These are phyloP conservation scores for Pseudocercospora fuligena DNA, from an alignment of 2,329 filamentous ascomycete genomes.

Conservation along the genomic window DNA sequence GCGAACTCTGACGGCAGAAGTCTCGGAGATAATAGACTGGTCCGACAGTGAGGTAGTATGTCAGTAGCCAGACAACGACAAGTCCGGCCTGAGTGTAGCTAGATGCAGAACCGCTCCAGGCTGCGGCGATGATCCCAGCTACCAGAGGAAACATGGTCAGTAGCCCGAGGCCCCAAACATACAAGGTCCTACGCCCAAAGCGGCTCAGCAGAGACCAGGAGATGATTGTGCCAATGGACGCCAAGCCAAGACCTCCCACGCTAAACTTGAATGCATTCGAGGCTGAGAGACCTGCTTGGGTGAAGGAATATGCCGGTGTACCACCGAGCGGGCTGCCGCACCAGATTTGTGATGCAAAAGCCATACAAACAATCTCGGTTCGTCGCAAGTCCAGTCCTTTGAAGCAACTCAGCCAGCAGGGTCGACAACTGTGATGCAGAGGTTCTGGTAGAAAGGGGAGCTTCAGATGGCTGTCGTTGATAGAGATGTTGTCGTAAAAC, in stretches of 20 bases:
- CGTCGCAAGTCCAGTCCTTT: constrained; percentile 44
- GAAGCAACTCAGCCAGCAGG: constrained; percentile 41
- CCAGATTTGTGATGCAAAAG: constrained; percentile 46
- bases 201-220: constrained; percentile 40
- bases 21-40: constrained; percentile 40
- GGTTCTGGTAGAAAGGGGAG: no score
- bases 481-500: not conserved
- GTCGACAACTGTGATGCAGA: no score
- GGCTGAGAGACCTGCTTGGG: constrained; percentile 40
- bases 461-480: no score
- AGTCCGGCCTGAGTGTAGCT: constrained; percentile 44
- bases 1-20: constrained; percentile 36
- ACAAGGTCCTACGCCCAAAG: constrained; percentile 43
- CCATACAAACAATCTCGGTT: constrained; percentile 45
- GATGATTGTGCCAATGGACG: constrained; percentile 38
- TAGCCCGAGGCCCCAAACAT: constrained; percentile 32
- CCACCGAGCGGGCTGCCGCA: constrained; percentile 32
- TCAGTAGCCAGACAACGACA: constrained; percentile 26
- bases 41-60: constrained; percentile 40
- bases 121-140: constrained; percentile 27
- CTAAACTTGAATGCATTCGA: constrained; percentile 33
- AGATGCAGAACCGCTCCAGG: constrained; percentile 22
- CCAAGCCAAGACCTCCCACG: constrained; percentile 31
- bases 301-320: constrained; percentile 38
- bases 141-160: constrained; percentile 38